Evolutionary conservation across 495 filamentous ascomycete species (phyloP), one percentile per base, ranked within the genome.

Genomic region (Tuber borchii): DNA sequence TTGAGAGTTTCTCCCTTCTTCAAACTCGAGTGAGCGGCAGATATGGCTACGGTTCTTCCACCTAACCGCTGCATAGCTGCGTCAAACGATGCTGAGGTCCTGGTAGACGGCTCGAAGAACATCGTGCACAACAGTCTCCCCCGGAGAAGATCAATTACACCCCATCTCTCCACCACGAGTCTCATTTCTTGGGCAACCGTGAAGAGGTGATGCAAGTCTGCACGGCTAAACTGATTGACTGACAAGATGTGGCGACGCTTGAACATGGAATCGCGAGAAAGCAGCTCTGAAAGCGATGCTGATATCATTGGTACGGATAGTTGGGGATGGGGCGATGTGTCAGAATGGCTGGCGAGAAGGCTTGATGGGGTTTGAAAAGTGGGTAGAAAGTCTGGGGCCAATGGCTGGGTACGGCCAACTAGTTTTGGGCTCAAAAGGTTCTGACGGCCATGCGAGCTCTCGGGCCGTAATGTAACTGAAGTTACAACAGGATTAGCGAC

Each of bases 41-140:
- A 87, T 81, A 97, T 91, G 76, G 90, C 86, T 71, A 98, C 87
- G 42, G 90, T 93, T 39, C 91, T 87, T 40, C 95, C 95, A 65
- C 95, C 95, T 12, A 99, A 90, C 20, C 96, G 91, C 87, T 97
- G 94, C 95, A 99, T 99, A 56, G 95, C 96, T 43, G 94, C 90
- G 81, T 99, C 96, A 81, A 99, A 99, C 39, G 95, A 99, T 69
- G 93, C 90, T 22, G 95, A 98, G 17, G 95, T 99, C 45, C 95
- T 89, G 9, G 95, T 99, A 1, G 94, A 97, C 4, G 95, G 95
- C 87, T 99, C 95, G 85, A 92, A 99, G 89, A 99, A 99, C 86
- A 98, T 90, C 1, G 92, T 94, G 86, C 90, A 91, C 40, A 99
- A 88, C 40, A 98, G 86, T 65, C 91, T 90, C 45, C 94, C 93